Base-by-base conservation (phyloP, 345 rosid species). In the Angophora floribunda region DNA sequence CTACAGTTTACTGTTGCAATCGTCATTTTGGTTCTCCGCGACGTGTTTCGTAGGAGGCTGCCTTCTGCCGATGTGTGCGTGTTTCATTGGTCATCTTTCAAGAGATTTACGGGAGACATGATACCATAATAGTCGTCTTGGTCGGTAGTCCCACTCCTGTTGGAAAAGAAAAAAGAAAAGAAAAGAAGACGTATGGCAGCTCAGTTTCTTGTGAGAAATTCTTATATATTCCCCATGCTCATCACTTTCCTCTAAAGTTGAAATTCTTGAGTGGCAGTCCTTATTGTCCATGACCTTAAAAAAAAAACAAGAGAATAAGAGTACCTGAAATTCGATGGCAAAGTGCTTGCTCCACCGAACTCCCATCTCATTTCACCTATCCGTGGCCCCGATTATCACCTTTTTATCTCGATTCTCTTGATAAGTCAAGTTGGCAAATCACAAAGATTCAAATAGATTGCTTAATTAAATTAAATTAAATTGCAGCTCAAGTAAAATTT, bases 61-160 rank as follows among this genome's bases (percentile, higher is more conserved):
- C 32, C 67, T 26, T 28, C 4, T 3, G 4, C 15, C 14, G 14
- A 28, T n/a, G 17, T 36, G 28, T n/a, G 36, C 70, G 13, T 63
- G 75, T n/a, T 63, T 63, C 70, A 13, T 63, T n/a, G 3, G 17
- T 63, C 4, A 8, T 63, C 70, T 63, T 63, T 2, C 13, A 9
- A 63, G 41, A 63, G 17, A 63, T 28, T 63, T 63, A 28, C 5
- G 2, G 30, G 70, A 12, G 70, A 63, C 30, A 28, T 4, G 2
- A 63, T 63, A 28, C 30, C 30, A 6, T 6, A n/a, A n/a, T 9
- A 63, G 9, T n/a, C 5, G 2, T 26, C 3, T 61, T 28, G 7
- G 7, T 63, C 1, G 7, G 9, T 63, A 9, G 4, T 63, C 32
- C 0, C 28, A 1, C 2, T n/a, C 19, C 15, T 2, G 0, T 63